phyloP scores from a whole-genome alignment of 371 early-diverging fungal species.

The Thermomucor indicae-seudaticae region DNA sequence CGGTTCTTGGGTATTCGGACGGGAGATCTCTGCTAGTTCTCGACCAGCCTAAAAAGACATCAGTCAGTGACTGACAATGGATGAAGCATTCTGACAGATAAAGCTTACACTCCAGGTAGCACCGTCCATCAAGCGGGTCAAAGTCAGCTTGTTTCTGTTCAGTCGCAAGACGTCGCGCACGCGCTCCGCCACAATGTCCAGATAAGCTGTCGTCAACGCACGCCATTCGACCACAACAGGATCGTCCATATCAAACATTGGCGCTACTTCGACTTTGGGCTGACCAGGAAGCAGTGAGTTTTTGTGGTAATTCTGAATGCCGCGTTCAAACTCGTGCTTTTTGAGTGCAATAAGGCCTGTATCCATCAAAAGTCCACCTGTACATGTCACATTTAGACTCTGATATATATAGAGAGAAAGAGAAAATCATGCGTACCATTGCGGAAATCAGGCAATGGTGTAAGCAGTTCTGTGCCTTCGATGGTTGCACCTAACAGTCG shows the following conservation, averaged over 20 bases:
- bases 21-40: constrained; percentile 74
- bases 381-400: not conserved
- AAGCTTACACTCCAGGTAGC: constrained; percentile 80
- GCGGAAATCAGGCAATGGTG: constrained; percentile 89
- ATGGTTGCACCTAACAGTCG: constrained; percentile 59
- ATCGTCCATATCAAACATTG: constrained; percentile 75
- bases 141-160: constrained; percentile 52
- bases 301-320: constrained; percentile 34
- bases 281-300: constrained; percentile 40
- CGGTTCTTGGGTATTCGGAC: constrained; percentile 82
- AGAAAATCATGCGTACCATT: constrained; percentile 59
- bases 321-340: constrained; percentile 32
- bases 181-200: constrained; percentile 71
- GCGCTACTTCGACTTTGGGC: constrained; percentile 47
- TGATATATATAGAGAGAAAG: not conserved
- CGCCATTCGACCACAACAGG: constrained; percentile 91
- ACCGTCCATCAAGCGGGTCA: constrained; percentile 85
- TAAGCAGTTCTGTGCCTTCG: constrained; percentile 66
- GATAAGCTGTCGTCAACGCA: constrained; percentile 79
- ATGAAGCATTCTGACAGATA: not conserved
- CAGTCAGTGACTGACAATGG: constrained; percentile 2
- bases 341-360: constrained; percentile 38
- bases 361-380: constrained; percentile 42
- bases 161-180: constrained; percentile 62
- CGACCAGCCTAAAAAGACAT: constrained; percentile 75